Conservation (phyloP, 768 basidiomycete species). For the Amanita rimosa region DNA sequence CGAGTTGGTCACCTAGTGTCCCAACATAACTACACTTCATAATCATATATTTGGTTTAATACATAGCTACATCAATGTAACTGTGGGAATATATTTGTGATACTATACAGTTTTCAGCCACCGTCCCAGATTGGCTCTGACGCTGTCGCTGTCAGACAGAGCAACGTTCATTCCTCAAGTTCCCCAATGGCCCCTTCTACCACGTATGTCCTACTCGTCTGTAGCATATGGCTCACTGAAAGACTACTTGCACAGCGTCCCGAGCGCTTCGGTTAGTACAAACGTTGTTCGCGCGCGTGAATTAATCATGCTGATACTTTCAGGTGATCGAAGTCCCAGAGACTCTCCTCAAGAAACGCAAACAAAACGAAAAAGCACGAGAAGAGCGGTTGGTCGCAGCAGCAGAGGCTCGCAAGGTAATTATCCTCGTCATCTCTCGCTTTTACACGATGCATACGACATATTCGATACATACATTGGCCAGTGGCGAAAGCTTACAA, state of each 20-base stretch:
- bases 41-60: no score
- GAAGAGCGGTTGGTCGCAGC: conserved; percentile 87
- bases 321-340: conserved; percentile 96
- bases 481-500: conserved; percentile 56
- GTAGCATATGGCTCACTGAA: conserved; percentile 1
- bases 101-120: conserved; percentile 36
- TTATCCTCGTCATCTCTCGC: conserved; percentile 12
- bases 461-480: conserved; percentile 54
- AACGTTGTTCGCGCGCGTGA: conserved; percentile 9
- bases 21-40: conserved; percentile 18
- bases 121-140: conserved; percentile 16
- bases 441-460: conserved; percentile 75
- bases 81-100: conserved; percentile 23
- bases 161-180: no score
- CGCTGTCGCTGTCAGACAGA: no score
- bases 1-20: conserved; percentile 58
- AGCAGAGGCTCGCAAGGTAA: conserved; percentile 79
- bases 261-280: conserved; percentile 45
- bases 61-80: background rate
- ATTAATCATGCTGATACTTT: conserved; percentile 14
- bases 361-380: conserved; percentile 92
- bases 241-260: conserved; percentile 25
- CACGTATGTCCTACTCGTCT: conserved; percentile 30
- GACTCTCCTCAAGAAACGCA: conserved; percentile 99
- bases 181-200: conserved; percentile 44